These are phyloP conservation scores for Irpex sp. DNA, from an alignment of 1,284 basidiomycete species.

Conservation along the genomic window DNA sequence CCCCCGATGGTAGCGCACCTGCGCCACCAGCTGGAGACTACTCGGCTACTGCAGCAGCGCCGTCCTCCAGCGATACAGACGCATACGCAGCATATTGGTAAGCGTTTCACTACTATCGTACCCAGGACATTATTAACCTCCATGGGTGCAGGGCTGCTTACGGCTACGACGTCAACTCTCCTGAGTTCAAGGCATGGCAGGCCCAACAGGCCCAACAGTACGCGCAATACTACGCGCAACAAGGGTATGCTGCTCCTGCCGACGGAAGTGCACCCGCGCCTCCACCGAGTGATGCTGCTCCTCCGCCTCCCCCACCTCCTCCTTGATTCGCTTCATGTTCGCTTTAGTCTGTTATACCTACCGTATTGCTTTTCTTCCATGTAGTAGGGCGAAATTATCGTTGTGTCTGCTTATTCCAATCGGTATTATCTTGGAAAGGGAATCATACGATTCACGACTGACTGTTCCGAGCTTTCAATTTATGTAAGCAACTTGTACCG, in stretches of 20 bases:
- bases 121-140: not conserved
- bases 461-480: not conserved
- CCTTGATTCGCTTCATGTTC: slow-evolving; percentile 16
- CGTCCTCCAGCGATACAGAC: slow-evolving; percentile 51
- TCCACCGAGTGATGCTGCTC: slow-evolving; percentile 36
- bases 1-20: slow-evolving; percentile 44
- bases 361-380: slow-evolving; percentile 5
- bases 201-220: slow-evolving; percentile 69
- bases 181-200: slow-evolving; percentile 78
- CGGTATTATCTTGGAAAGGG: not conserved
- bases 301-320: slow-evolving; percentile 33
- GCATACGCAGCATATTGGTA: slow-evolving; percentile 73
- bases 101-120: slow-evolving; percentile 16
- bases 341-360: not conserved
- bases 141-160: slow-evolving; percentile 66
- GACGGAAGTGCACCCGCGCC: slow-evolving; percentile 24
- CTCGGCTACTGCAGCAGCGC: slow-evolving; percentile 33
- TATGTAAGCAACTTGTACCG: not conserved
- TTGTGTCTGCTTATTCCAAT: not conserved
- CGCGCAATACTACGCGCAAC: slow-evolving; percentile 62
- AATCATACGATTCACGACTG: no score
- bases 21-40: slow-evolving; percentile 29
- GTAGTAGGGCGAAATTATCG: slow-evolving; percentile 21
- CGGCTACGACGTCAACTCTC: slow-evolving; percentile 85
- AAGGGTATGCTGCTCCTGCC: slow-evolving; percentile 27